Percentiles rank a stretch among this genome's conserved stretches.
Conservation (phyloP, 768 basidiomycete genomes). For the Leccinum subgranulosum region DNA sequence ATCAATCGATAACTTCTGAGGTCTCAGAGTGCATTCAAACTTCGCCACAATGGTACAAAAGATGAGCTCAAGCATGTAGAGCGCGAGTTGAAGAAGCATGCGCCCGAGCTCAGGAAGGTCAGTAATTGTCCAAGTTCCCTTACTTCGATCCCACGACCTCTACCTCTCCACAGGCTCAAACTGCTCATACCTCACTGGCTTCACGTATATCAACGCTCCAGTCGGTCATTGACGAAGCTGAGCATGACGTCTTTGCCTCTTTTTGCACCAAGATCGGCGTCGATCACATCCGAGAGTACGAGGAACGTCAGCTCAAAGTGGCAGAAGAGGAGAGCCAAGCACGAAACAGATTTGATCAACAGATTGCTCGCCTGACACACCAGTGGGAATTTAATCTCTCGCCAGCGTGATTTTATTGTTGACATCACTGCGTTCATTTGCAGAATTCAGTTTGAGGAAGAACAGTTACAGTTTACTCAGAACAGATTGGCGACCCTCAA, state of each 20-base stretch:
- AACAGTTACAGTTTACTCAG: conserved; percentile 62
- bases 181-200: conserved; percentile 48
- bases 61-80: conserved; percentile 83
- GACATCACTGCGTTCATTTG: not conserved
- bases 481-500: conserved; percentile 61
- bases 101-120: conserved; percentile 74
- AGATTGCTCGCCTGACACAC: conserved; percentile 81
- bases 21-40: conserved; percentile 67
- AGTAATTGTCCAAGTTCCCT: not conserved
- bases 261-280: conserved; percentile 85
- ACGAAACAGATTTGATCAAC: conserved; percentile 76
- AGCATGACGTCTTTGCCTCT: conserved; percentile 69
- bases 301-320: conserved; percentile 84
- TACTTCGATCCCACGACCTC: not conserved
- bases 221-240: conserved; percentile 65
- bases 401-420: not conserved
- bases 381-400: conserved; percentile 51
- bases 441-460: conserved; percentile 79
- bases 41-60: conserved; percentile 72
- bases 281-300: conserved; percentile 85
- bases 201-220: conserved; percentile 54
- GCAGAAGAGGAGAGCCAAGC: conserved; percentile 88
- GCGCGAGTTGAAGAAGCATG: conserved; percentile 59
- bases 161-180: conserved; percentile 44
- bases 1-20: not conserved